Conservation (phyloP, 192 early-diverging fungal genomes). For the Gaertneriomyces sp. region DNA sequence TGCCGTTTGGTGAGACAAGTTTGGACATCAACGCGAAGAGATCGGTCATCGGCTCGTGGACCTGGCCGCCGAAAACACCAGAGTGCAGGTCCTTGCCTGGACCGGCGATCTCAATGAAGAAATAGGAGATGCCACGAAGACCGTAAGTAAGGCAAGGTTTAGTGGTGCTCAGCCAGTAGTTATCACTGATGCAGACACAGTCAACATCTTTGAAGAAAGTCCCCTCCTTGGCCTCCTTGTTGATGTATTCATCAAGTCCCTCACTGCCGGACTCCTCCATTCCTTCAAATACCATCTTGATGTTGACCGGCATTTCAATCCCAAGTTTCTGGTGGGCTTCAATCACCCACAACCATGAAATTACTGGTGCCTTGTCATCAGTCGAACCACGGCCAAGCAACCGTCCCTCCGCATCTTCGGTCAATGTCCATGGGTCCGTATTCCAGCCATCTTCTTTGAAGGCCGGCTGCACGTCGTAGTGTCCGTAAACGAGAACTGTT, state of each 20-base stretch:
- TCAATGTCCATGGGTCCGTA: constrained; percentile 84
- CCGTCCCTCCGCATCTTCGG: constrained; percentile 78
- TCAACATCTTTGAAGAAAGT: constrained; percentile 85
- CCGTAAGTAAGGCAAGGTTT: constrained; percentile 99
- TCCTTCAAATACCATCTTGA: constrained; percentile 98
- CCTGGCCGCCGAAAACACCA: constrained; percentile 78
- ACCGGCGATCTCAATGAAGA: constrained; percentile 65
- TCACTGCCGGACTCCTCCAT: constrained; percentile 90
- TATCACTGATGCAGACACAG: constrained; percentile 95
- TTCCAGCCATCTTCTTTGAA: constrained; percentile 65
- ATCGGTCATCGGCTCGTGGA: constrained; percentile 99
- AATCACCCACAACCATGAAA: constrained; percentile 94
- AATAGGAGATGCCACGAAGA: constrained; percentile 73
- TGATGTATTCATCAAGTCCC: constrained; percentile 89
- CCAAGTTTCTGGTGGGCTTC: constrained; percentile 90
- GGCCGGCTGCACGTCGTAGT: constrained; percentile 98
- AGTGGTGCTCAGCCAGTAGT: constrained; percentile 95
- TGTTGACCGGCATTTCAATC: constrained; percentile 80
- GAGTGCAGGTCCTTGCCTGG: constrained; percentile 92
- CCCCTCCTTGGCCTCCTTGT: constrained; percentile 70
- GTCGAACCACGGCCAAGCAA: constrained; percentile 89
- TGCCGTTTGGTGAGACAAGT: constrained; percentile 79
- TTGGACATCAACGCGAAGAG: constrained; percentile 76
- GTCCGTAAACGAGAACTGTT: constrained; percentile 95
- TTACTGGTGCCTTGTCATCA: constrained; percentile 97